Conservation (phyloP, 352 stramenopile species). For the Phytopythium oedochilum region DNA sequence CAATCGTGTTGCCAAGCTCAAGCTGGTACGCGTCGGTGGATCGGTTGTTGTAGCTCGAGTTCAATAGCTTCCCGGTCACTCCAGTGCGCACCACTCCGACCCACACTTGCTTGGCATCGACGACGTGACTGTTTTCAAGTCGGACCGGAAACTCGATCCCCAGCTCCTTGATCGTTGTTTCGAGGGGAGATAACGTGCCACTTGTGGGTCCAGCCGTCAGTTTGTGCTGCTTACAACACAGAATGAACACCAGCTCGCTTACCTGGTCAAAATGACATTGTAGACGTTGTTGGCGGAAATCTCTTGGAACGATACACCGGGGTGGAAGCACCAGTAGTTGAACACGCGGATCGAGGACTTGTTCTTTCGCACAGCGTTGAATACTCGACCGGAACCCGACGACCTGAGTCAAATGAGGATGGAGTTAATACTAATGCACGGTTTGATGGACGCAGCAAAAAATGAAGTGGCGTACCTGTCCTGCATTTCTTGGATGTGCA, state of each 20-base stretch:
- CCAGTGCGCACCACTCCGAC: constrained; percentile 91
- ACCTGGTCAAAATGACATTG: constrained; percentile 87
- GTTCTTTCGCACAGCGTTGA: constrained; percentile 45
- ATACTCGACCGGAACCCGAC: constrained; percentile 34
- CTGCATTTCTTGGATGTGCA: constrained; percentile 88
- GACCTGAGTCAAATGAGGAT: constrained; percentile 20
- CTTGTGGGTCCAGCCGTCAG: constrained; percentile 27
- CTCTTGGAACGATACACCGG: constrained; percentile 95
- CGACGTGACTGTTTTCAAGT: constrained; percentile 98
- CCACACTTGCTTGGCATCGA: constrained; percentile 86
- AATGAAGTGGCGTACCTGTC: constrained; percentile 35
- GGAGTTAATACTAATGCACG: too few species aligned
- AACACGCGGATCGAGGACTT: constrained; percentile 84
- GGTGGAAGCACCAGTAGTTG: constrained; percentile 99
- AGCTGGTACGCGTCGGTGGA: constrained; percentile 92
- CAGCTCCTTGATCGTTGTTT: constrained; percentile 96
- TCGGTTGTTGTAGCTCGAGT: constrained; percentile 93
- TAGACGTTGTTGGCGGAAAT: constrained; percentile 90
- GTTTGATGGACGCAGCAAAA: constrained; percentile 15
- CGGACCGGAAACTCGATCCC: constrained; percentile 94
- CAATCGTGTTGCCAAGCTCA: constrained; percentile 96
- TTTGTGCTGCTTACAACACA: neutral
- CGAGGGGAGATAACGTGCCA: constrained; percentile 96
- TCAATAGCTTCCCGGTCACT: constrained; percentile 91
- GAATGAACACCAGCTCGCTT: constrained; percentile 1